Conservation (phyloP, 129 eudicot species). For the Centella asiatica region DNA sequence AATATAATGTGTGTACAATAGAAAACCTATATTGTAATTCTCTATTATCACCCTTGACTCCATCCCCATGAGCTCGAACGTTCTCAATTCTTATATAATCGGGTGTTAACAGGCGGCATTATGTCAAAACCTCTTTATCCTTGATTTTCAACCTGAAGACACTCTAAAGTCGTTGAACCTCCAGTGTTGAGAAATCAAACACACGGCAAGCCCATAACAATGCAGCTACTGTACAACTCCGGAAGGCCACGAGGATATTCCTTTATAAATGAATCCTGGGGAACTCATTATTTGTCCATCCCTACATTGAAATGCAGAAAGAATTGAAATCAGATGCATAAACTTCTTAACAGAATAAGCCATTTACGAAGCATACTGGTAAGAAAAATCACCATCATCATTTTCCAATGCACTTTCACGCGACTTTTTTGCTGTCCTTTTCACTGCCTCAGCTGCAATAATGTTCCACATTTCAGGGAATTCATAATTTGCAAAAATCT, state of each 20-base stretch:
- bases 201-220: not conserved
- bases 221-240: not conserved
- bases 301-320: not conserved
- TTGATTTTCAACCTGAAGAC: too few species aligned
- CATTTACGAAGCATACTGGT: not conserved
- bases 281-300: constrained; percentile 11
- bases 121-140: too few species aligned
- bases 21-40: too few species aligned
- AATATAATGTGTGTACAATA: too few species aligned
- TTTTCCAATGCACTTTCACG: constrained; percentile 28
- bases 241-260: not conserved
- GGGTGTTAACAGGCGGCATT: too few species aligned
- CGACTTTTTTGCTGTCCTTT: constrained; percentile 40
- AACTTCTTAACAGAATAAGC: not conserved
- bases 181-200: not conserved
- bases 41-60: too few species aligned
- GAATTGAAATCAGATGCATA: not conserved
- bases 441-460: constrained; percentile 36
- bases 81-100: too few species aligned
- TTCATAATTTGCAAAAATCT: not conserved
- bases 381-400: constrained; percentile 17
- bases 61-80: too few species aligned
- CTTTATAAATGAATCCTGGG: not conserved
- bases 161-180: not conserved
- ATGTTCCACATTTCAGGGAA: not conserved